Evolutionary conservation across 305 asterid genomes (phyloP), one percentile per base, ranked within the genome.

Genomic region (Fraxinus velutina): DNA sequence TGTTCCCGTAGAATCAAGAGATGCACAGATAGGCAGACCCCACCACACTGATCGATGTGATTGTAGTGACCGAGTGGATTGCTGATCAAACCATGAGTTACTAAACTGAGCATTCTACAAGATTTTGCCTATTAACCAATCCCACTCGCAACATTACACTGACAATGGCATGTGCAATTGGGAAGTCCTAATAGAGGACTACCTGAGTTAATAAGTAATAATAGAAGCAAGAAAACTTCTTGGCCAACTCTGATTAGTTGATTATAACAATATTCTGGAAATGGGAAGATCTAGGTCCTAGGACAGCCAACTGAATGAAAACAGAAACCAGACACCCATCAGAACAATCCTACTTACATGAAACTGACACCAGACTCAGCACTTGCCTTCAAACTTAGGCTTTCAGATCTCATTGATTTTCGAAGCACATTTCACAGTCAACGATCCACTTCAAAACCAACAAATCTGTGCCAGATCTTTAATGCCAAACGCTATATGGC

Each of bases 221-320:
- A 32, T 33, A 72, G 50, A 6, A 44, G 24, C 19, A 37, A 32
- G 76, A 19, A 34, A 30, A 32, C 44, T 29, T 36, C 37, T 19
- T 17, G 78, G 78, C 57, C 78, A 73, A 29, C 13, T 73, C 78
- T 5, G 8, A 34, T 74, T 74, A 74, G 32, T 36, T 74, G 78
- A 74, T 73, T 52, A 73, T 73, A 73, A 33, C 24, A 17, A 52
- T 6, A 36, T 36, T 36, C 42, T 77, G 71, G 80, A 42, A 52
- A 77, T 52, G 24, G 72, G 72, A 77, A 77, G 50, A 52, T 77
- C 72, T 77, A 77, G 42, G 80, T 2, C 4, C 17, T 13, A 44
- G 55, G 17, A 77, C 55, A 44, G 6, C 55, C 55, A 0, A 12
- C 17, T 0, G 55, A 44, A 44, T 44, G 55, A 44, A 44, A 44